Base-by-base conservation (phyloP, 768 basidiomycete species). In the Hebeloma cylindrosporum region DNA sequence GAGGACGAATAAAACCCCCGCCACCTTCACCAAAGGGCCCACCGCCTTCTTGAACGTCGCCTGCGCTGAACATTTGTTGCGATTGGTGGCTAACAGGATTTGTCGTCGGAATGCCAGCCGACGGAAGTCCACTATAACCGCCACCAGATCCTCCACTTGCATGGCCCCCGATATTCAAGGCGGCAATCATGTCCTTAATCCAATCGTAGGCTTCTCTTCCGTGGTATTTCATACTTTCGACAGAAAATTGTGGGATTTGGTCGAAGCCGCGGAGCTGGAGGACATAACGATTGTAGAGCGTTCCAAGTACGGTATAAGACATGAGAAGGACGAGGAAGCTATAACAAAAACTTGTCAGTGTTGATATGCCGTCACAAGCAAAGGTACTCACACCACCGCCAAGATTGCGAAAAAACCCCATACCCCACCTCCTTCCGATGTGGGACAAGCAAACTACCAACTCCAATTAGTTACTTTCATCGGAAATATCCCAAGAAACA, bases 251-350 rank as follows among this genome's bases (percentile, higher is more conserved):
- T 9, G 89, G 89, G 26, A 92, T 70, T 58, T 85, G 83, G 52
- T 89, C 84, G 42, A 79, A 69, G 1, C 91, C 89, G 13, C 78
- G 76, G 20, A 82, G 78, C 45, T 77, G 73, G 7, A 93, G 82
- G 38, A 85, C 82, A 59, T 77, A 86, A 47, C 83, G 82, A 60
- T 89, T 90, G 68, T 93, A 92, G 8, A 89, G 60, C 9, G 80
- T 82, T 27, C 85, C 83, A 29, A 80, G 68, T 51, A 84, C 68
- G 34, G 88, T 69, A 68, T 88, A 91, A 13, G 75, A 62, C 62
- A 85, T 66, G 31, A 85, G 60, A 5, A 86, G 57, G 25, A 80
- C 67, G 30, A 82, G 67, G 8, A 72, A 46, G 9, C 87, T 91
- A 54, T 5, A 41, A 16, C 21, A 17, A 18, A 14, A 31, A 5